Base-by-base conservation (phyloP, 2,329 filamentous ascomycete genomes). In the Aspergillus candidus region DNA sequence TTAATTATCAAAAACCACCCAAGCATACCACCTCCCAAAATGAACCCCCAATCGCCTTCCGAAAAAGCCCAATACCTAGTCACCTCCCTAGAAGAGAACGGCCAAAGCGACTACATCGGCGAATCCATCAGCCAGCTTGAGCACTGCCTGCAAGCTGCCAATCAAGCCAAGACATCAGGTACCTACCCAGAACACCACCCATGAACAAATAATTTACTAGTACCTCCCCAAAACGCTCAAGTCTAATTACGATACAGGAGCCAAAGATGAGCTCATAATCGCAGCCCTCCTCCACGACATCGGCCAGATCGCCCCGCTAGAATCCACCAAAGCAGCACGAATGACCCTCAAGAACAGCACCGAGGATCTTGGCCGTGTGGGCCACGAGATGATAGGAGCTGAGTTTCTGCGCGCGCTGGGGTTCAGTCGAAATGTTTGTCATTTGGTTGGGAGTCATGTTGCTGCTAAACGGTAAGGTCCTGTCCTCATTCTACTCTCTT, bases 281-380 rank as follows among this genome's bases (percentile, higher is more conserved):
- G 69, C 67, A 0, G 64, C 68, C 6, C 52, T 72, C 8, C 56
- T 72, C 4, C 69, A 72, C 47, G 69, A 72, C 40, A 65, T 71
- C 38, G 69, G 69, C 12, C 66, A 69, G 18, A 67, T 71, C 43
- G 61, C 71, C 11, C 69, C 68, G 3, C 35, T 66, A 1, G 52
- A 56, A 46, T 55, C 45, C 18, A 60, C 48, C 15, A 60, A 52
- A 22, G 65, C 59, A 43, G 49, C 50, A 6, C 50, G 58, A 3
- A 60, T 61, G 58, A 53, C 57, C 15, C 50, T 63, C 30, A 45
- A 44, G 10, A 51, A 51, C 6, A 55, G 53, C 32, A 45, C 48
- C 2, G 55, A 59, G 11, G 64, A 63, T 38, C 61, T 67, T 11
- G 67, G 67, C 11, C 58, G 64, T 11, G 56, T 65, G 2, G 67